Evolutionary conservation across 768 basidiomycete species (phyloP), one percentile per base, ranked within the genome.

Genomic region (Gloeostereum incarnatum): DNA sequence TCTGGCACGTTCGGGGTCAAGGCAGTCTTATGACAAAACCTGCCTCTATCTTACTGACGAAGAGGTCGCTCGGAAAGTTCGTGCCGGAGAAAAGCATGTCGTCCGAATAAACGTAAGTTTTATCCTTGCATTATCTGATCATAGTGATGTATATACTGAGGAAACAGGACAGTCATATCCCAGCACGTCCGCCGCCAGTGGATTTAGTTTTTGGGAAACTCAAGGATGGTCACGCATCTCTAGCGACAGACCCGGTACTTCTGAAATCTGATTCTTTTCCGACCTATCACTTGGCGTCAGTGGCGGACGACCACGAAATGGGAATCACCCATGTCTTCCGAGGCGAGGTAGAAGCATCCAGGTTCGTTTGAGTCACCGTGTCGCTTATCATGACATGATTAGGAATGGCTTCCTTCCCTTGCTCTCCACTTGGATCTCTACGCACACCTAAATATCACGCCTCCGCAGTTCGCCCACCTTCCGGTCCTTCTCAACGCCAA

Each of bases 391-490:
- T 39, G 14, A 33, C 4, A 6, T 21, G 21, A 13, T 7, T 48
- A 97, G 86, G 96, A 98, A 73, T 99, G 96, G 96, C 68, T 97
- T 8, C 81, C 90, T 2, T 97, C 93, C 1, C 71, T 93, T 14
- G 87, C 91, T 1, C 71, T 96, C 14, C 96, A 99, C 55, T 70
- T 94, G 4, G 85, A 90, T 45, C 63, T 98, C 17, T 98, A 98
- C 51, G 72, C 82, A 1, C 78, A 78, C 5, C 71, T 99, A 16
- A 71, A 69, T 1, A 62, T 91, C 31, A 51, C 61, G 6, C 70
- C 81, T 0, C 96, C 96, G 0, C 60, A 76, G 46, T 99, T 92
- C 48, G 94, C 82, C 0, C 96, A 99, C 54, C 66, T 98, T 2
- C 94, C 96, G 0, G 69, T 98, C 24, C 66, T 99, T 2, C 65